A percentile compares a stretch with the other conserved stretches of the same genome.
Conservation (phyloP, 2,329 filamentous ascomycete species). For the Fusarium concolor region DNA sequence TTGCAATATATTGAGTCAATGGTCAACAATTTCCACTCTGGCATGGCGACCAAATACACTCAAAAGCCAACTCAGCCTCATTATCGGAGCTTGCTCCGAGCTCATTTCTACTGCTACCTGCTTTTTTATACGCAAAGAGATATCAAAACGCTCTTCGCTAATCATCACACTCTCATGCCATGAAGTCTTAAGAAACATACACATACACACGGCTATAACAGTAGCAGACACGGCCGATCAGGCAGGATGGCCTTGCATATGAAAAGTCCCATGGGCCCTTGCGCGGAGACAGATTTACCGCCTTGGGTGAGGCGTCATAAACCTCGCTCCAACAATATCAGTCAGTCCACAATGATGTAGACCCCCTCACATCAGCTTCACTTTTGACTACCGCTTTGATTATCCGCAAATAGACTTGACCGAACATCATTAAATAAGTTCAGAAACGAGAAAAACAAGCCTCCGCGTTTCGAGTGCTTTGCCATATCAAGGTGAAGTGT, state of each 20-base stretch:
- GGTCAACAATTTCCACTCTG: conserved; percentile 1
- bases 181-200: neutral
- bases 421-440: neutral
- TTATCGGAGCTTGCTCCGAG: conserved; percentile 7
- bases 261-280: conserved; percentile 34
- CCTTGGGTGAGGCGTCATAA: conserved; percentile 43
- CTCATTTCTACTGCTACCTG: neutral
- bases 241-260: conserved; percentile 31
- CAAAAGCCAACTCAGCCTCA: conserved; percentile 11
- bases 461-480: neutral
- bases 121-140: neutral
- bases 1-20: neutral
- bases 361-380: conserved; percentile 15
- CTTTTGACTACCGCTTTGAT: neutral
- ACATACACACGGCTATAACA: neutral
- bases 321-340: conserved; percentile 43
- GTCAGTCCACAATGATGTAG: conserved; percentile 49
- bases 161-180: neutral
- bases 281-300: conserved; percentile 31
- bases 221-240: conserved; percentile 7
- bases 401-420: neutral
- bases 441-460: neutral
- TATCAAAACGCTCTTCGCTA: neutral
- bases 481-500: neutral
- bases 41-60: neutral